phyloP scores from a whole-genome alignment of 306 rosid genomes.

The Malus fusca region DNA sequence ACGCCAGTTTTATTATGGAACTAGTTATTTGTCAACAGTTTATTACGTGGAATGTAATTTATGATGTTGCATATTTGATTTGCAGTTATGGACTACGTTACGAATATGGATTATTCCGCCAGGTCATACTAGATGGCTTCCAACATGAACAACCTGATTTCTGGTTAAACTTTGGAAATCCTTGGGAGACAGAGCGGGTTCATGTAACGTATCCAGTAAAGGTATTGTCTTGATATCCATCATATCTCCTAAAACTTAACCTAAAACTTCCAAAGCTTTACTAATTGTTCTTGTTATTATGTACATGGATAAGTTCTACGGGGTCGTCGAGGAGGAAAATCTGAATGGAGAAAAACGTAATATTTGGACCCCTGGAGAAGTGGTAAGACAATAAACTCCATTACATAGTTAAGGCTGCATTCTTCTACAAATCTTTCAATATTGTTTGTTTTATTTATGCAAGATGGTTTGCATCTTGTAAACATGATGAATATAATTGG shows the following conservation, averaged over 20 bases:
- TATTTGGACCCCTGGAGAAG: slow-evolving; percentile 69
- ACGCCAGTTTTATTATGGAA: neutral
- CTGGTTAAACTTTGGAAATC: slow-evolving; percentile 77
- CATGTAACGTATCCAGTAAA: slow-evolving; percentile 70
- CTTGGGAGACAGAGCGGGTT: slow-evolving; percentile 70
- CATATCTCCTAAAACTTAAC: too few species aligned
- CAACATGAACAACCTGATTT: slow-evolving; percentile 76
- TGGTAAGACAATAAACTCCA: slow-evolving; percentile 32
- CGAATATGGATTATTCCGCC: slow-evolving; percentile 66
- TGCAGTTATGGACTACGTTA: slow-evolving; percentile 65
- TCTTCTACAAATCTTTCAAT: slow-evolving; percentile 9
- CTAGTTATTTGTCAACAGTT: neutral
- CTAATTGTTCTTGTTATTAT: slow-evolving; percentile 13
- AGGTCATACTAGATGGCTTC: slow-evolving; percentile 60
- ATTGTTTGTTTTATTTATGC: neutral
- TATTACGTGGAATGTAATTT: neutral
- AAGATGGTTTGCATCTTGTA: slow-evolving; percentile 14
- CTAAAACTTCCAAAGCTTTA: slow-evolving; percentile 20
- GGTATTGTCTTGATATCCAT: slow-evolving; percentile 24
- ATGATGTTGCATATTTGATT: slow-evolving; percentile 5
- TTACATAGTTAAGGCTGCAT: slow-evolving; percentile 11
- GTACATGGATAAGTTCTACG: slow-evolving; percentile 52
- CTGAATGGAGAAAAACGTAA: slow-evolving; percentile 31
- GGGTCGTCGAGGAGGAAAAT: slow-evolving; percentile 46
- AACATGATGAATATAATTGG: slow-evolving; percentile 1